Conservation (phyloP, 2,329 filamentous ascomycete species). For the Grosmannia serpens region DNA sequence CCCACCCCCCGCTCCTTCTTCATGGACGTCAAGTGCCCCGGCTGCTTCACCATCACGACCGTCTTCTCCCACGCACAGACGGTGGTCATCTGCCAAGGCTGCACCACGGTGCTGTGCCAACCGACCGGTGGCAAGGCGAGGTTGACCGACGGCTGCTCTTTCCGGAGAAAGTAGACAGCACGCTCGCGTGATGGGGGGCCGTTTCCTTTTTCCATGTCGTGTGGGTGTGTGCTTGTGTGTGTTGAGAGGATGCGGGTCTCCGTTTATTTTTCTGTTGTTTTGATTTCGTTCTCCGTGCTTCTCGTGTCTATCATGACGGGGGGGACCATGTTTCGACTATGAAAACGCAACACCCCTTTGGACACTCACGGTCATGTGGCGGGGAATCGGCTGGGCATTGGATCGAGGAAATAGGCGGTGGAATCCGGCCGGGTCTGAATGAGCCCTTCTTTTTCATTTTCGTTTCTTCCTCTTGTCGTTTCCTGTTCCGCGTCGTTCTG, state of each 20-base stretch:
- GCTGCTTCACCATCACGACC: constrained; percentile 99
- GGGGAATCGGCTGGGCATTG: not conserved
- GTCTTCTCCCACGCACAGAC: constrained; percentile 99
- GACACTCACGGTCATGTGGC: not conserved
- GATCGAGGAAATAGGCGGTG: not conserved
- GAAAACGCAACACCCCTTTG: not conserved
- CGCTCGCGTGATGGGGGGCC: not conserved
- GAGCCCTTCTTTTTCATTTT: constrained; percentile 6
- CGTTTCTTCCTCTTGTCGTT: constrained; percentile 21
- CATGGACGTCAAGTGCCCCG: constrained; percentile 99
- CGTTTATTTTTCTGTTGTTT: constrained; percentile 1
- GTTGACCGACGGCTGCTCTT: constrained; percentile 99
- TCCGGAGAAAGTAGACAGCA: constrained; percentile 92
- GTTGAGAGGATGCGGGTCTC: not conserved
- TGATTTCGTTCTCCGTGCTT: not conserved
- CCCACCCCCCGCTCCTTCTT: constrained; percentile 98
- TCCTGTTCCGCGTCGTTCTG: not conserved
- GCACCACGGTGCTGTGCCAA: constrained; percentile 99
- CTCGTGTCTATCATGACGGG: not conserved
- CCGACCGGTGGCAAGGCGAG: constrained; percentile 98
- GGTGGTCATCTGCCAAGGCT: constrained; percentile 99
- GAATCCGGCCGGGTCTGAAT: not conserved
- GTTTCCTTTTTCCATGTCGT: constrained; percentile 19
- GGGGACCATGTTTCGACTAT: not conserved
- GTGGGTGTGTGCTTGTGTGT: not conserved